A percentile compares a stretch with the other conserved stretches of the same genome.
Evolutionary conservation across 805 yeast genomes (phyloP).

Genomic region (Candida pseudofarinosa): DNA sequence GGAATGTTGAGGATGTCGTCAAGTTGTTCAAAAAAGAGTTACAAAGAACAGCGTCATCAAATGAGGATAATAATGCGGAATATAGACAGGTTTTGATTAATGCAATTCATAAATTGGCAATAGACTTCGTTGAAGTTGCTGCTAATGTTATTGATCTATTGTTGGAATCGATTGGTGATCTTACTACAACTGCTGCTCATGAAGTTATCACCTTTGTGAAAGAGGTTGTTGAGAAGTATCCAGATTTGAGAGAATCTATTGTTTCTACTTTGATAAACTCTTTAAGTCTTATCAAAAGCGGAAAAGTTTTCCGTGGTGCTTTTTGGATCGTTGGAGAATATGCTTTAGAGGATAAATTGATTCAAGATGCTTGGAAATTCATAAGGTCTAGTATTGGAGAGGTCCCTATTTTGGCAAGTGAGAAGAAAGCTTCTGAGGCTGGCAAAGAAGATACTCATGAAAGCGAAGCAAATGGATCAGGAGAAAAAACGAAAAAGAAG

Average conservation of each 20-base stretch:
- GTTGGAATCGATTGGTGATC: slow-evolving; percentile 79
- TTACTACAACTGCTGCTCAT: slow-evolving; percentile 79
- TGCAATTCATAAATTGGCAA: slow-evolving; percentile 86
- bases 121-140: slow-evolving; percentile 85
- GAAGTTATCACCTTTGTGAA: slow-evolving; percentile 90
- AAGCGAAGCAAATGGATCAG: slow-evolving; percentile 27
- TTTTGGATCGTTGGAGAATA: slow-evolving; percentile 97
- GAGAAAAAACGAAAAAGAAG: slow-evolving; percentile 36
- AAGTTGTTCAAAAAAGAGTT: slow-evolving; percentile 90
- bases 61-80: slow-evolving; percentile 78
- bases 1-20: slow-evolving; percentile 92
- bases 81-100: slow-evolving; percentile 86
- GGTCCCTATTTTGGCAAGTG: slow-evolving; percentile 80
- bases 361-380: slow-evolving; percentile 82
- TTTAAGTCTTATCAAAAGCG: slow-evolving; percentile 68
- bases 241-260: slow-evolving; percentile 65
- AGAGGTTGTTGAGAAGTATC: slow-evolving; percentile 90
- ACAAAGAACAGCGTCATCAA: slow-evolving; percentile 61
- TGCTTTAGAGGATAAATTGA: slow-evolving; percentile 61
- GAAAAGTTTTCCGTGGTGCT: slow-evolving; percentile 89
- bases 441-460: slow-evolving; percentile 25
- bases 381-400: slow-evolving; percentile 84
- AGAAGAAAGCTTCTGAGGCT: slow-evolving; percentile 19
- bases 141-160: slow-evolving; percentile 84
- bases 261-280: slow-evolving; percentile 58